These are phyloP conservation scores for Tritrichomonas foetus DNA, from an alignment of 208 protist species.

Conservation along the genomic window DNA sequence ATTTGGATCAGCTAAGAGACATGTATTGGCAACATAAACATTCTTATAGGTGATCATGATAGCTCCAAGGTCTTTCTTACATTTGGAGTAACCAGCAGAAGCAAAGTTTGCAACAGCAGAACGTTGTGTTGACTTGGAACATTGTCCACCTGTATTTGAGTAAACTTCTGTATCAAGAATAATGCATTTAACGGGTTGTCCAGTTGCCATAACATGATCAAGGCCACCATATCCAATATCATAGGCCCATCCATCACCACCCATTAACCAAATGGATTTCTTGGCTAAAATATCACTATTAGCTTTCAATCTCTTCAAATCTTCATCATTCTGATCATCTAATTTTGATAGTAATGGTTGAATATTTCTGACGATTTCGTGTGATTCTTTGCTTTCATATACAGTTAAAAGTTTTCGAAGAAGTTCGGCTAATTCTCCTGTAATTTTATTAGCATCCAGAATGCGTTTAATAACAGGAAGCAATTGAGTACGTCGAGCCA, in stretches of 20 bases:
- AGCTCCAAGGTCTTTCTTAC: slow-evolving; percentile 59
- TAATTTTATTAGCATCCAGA: not conserved
- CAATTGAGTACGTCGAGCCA: not conserved
- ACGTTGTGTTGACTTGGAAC: not conserved
- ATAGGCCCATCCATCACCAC: slow-evolving; percentile 63
- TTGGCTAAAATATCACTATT: not conserved
- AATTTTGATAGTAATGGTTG: not conserved
- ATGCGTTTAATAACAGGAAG: not conserved
- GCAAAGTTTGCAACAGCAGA: not conserved
- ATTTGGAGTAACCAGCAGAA: slow-evolving; percentile 57
- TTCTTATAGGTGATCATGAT: not conserved
- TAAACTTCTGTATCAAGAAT: not conserved
- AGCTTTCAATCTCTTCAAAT: not conserved
- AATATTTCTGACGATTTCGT: not conserved
- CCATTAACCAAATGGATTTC: slow-evolving; percentile 59
- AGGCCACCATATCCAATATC: slow-evolving; percentile 60
- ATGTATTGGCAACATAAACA: slow-evolving; percentile 33
- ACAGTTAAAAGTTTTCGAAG: not conserved
- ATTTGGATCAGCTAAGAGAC: slow-evolving; percentile 52
- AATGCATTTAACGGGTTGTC: slow-evolving; percentile 44
- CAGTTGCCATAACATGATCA: slow-evolving; percentile 60
- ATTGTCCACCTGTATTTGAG: not conserved
- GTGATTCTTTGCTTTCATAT: not conserved
- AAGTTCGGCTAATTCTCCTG: not conserved
- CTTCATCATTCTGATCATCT: not conserved